Evolutionary conservation across 176 grass and related monocot species (phyloP).

Genomic region (Raddia distichophylla): DNA sequence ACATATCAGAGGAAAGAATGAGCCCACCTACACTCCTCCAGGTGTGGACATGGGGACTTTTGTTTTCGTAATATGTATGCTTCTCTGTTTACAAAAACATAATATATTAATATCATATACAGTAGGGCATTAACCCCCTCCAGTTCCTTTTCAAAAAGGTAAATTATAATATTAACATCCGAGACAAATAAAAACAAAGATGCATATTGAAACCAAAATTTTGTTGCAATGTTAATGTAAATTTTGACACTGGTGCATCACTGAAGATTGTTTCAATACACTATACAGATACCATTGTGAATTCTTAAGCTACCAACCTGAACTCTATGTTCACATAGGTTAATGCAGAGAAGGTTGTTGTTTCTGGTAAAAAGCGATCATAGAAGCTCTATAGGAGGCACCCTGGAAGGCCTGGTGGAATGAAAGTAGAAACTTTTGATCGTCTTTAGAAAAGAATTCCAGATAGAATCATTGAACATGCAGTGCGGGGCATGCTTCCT

Average conservation of each 20-base stretch:
- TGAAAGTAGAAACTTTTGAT: conserved; percentile 96
- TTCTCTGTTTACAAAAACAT: not conserved
- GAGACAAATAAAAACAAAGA: not conserved
- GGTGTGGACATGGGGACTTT: conserved; percentile 99
- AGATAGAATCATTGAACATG: conserved; percentile 94
- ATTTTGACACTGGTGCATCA: conserved; percentile 13
- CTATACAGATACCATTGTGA: not conserved
- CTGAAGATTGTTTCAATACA: not conserved
- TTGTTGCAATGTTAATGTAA: not conserved
- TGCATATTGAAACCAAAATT: conserved; percentile 1
- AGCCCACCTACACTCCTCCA: conserved; percentile 90
- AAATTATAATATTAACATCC: not conserved
- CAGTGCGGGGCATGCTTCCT: conserved; percentile 96
- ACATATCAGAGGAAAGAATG: conserved; percentile 98
- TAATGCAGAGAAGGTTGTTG: conserved; percentile 95
- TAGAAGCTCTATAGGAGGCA: conserved; percentile 98
- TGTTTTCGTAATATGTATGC: conserved; percentile 86
- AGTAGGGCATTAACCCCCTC: not conserved
- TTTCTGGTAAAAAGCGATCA: conserved; percentile 88
- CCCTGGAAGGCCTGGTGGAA: conserved; percentile 92
- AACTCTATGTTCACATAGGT: conserved; percentile 59
- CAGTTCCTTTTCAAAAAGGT: not conserved
- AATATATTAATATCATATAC: not conserved
- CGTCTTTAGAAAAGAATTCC: conserved; percentile 98
- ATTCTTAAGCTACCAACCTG: conserved; percentile 1